phyloP scores from a whole-genome alignment of 1,284 basidiomycete species.

The Testicularia cyperi region DNA sequence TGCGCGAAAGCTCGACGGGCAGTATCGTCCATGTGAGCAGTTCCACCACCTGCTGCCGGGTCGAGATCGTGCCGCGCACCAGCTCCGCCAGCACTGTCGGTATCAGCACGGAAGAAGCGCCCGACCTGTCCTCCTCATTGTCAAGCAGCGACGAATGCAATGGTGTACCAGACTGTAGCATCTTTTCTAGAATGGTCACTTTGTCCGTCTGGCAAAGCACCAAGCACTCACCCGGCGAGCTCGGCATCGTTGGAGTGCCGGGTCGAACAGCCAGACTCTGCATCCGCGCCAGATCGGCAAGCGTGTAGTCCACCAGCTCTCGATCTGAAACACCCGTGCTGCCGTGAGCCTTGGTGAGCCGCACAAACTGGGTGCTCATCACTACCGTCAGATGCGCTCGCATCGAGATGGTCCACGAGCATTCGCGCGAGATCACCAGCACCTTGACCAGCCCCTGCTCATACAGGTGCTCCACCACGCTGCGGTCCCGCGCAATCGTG shows the following conservation, averaged over 20 bases:
- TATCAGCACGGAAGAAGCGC: slow-evolving; percentile 20
- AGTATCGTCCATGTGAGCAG: slow-evolving; percentile 83
- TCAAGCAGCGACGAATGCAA: slow-evolving; percentile 78
- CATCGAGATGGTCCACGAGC: slow-evolving; percentile 82
- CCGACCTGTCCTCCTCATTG: slow-evolving; percentile 54
- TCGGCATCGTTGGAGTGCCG: slow-evolving; percentile 54
- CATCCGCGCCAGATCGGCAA: slow-evolving; percentile 84
- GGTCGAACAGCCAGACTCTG: slow-evolving; percentile 79
- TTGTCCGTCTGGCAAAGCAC: slow-evolving; percentile 83
- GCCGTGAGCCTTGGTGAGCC: slow-evolving; percentile 55
- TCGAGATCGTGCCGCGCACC: slow-evolving; percentile 6
- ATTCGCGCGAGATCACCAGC: slow-evolving; percentile 77
- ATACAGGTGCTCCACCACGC: slow-evolving; percentile 78
- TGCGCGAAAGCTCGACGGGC: slow-evolving; percentile 70
- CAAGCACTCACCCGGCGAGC: slow-evolving; percentile 64
- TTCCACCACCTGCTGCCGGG: slow-evolving; percentile 65
- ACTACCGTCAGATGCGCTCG: slow-evolving; percentile 79
- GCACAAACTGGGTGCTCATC: slow-evolving; percentile 87
- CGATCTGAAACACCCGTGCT: slow-evolving; percentile 63
- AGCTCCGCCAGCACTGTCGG: slow-evolving; percentile 39
- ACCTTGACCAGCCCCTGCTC: slow-evolving; percentile 78
- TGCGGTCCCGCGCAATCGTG: slow-evolving; percentile 72
- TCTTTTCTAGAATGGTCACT: slow-evolving; percentile 75
- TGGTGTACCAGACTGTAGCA: slow-evolving; percentile 82
- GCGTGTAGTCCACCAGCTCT: slow-evolving; percentile 74